Conservation (phyloP, 78 protist genomes). For the Salpingoeca rosetta region DNA sequence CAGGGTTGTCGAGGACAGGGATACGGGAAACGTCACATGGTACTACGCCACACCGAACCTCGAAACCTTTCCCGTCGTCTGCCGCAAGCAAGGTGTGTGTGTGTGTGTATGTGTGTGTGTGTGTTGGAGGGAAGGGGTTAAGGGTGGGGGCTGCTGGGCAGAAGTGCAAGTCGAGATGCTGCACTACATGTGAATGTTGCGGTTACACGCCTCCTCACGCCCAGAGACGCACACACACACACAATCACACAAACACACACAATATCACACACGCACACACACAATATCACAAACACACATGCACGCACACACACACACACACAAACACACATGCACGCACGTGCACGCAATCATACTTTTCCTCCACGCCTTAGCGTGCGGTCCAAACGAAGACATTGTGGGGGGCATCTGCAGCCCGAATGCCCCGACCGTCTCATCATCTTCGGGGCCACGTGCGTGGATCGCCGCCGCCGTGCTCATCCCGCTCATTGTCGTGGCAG, state of each 20-base stretch:
- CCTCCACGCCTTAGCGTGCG: not conserved
- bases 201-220: no score
- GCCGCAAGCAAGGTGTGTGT: not conserved
- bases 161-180: no score
- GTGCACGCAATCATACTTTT: not conserved
- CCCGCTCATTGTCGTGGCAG: not conserved
- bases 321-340: not conserved
- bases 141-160: no score
- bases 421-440: not conserved
- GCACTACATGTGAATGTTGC: no score
- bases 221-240: no score
- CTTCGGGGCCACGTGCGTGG: not conserved
- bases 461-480: not conserved
- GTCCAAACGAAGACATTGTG: not conserved
- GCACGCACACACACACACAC: not conserved
- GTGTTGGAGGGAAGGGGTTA: no score
- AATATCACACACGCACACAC: no score
- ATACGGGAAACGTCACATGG: not conserved
- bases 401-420: not conserved
- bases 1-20: not conserved
- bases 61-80: not conserved
- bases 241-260: no score
- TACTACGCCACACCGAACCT: not conserved
- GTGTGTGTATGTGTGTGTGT: no score
- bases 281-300: no score